These are phyloP conservation scores for Entophlyctis luteolus DNA, from an alignment of 192 early-diverging fungal genomes.

Conservation along the genomic window DNA sequence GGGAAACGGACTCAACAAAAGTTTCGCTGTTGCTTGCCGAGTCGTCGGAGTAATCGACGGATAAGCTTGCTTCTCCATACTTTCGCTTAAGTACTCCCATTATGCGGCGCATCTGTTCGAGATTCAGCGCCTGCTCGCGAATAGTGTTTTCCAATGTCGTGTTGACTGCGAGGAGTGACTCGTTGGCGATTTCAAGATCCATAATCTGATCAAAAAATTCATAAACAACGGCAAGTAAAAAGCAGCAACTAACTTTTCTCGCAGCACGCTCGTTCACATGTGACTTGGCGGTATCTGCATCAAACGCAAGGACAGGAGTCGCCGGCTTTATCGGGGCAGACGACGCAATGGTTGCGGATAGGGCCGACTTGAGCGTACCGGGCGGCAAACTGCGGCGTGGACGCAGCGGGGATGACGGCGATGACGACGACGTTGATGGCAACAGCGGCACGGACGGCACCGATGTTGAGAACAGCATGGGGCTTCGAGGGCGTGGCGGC, in stretches of 20 bases:
- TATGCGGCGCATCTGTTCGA: conserved; percentile 36
- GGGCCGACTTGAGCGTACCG: no score
- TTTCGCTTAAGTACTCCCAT: conserved; percentile 19
- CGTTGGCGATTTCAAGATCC: conserved; percentile 51
- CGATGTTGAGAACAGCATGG: no score
- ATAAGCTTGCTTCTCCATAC: neutral
- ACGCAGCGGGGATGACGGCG: no score
- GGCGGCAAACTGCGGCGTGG: no score
- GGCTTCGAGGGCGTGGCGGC: no score
- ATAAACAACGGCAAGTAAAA: neutral
- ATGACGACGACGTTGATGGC: no score
- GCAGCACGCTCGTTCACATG: conserved; percentile 44
- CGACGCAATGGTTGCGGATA: no score
- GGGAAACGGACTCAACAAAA: neutral
- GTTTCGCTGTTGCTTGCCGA: no score
- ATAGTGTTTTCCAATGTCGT: conserved; percentile 45
- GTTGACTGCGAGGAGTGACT: conserved; percentile 48
- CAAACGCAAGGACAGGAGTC: neutral
- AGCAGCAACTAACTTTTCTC: conserved; percentile 26
- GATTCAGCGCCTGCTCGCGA: conserved; percentile 37
- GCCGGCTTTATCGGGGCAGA: no score
- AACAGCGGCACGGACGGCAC: no score
- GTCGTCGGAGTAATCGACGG: no score
- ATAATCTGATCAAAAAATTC: conserved; percentile 32
- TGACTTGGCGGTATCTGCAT: conserved; percentile 2